phyloP scores from a whole-genome alignment of 768 basidiomycete genomes.

The Auricularia heimuer region DNA sequence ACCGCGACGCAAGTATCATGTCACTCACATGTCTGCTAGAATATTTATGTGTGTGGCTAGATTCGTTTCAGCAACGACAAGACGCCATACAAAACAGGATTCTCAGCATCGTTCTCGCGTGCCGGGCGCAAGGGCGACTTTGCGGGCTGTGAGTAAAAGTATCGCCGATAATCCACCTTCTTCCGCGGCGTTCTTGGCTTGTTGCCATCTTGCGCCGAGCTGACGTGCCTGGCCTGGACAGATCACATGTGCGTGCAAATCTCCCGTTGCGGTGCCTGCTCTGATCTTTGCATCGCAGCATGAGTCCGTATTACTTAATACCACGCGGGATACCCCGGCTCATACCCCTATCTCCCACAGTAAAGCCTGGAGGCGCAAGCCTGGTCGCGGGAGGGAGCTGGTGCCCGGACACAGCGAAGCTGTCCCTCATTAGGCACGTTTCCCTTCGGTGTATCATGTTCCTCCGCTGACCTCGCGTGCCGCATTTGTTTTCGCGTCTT shows the following conservation, averaged over 20 bases:
- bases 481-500: neutral
- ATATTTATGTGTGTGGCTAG: conserved; percentile 27
- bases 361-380: conserved; percentile 43
- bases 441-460: neutral
- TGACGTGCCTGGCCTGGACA: conserved; percentile 15
- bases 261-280: no score
- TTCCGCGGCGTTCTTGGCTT: neutral
- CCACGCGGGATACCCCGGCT: neutral
- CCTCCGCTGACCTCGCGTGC: neutral
- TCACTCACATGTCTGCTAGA: neutral
- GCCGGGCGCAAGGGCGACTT: conserved; percentile 87
- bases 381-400: conserved; percentile 73
- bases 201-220: neutral
- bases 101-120: conserved; percentile 79
- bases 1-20: conserved; percentile 59
- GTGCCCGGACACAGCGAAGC: conserved; percentile 71
- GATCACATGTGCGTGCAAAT: conserved; percentile 49
- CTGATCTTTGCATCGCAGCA: no score
- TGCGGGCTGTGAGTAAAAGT: conserved; percentile 57
- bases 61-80: conserved; percentile 88
- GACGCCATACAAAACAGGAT: conserved; percentile 83
- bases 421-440: conserved; percentile 59
- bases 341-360: conserved; percentile 8
- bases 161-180: neutral
- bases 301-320: no score